Conservation (phyloP, 345 rosid genomes). For the Citrus cavaleriei region DNA sequence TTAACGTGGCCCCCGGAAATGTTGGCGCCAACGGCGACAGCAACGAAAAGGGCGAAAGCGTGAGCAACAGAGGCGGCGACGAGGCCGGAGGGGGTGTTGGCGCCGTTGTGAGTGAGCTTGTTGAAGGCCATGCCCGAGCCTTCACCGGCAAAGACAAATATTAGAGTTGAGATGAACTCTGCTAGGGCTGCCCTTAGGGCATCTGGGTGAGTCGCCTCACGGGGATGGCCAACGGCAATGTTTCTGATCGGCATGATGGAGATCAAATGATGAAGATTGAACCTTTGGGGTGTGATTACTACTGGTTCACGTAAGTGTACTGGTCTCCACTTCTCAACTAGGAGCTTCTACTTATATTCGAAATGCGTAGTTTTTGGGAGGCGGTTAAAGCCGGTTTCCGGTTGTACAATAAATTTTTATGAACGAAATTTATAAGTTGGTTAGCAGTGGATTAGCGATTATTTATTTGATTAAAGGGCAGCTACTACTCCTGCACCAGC, state of each 20-base stretch:
- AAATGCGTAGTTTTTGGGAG: background rate
- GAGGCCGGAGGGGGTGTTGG: conserved; percentile 76
- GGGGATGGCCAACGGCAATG: conserved; percentile 72
- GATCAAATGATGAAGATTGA: conserved; percentile 6
- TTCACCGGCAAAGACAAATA: conserved; percentile 87
- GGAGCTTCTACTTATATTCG: conserved; percentile 28
- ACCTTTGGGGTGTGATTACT: background rate
- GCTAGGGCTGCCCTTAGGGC: conserved; percentile 78
- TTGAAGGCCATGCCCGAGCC: conserved; percentile 93
- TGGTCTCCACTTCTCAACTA: conserved; percentile 12
- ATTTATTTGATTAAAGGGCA: background rate
- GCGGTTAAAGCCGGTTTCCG: conserved; percentile 35
- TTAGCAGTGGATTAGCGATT: background rate
- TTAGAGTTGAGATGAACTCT: conserved; percentile 78
- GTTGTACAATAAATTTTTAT: background rate
- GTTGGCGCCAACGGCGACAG: conserved; percentile 72
- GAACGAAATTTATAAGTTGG: background rate
- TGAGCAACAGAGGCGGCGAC: conserved; percentile 77
- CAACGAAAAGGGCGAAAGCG: conserved; percentile 76
- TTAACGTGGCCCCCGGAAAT: conserved; percentile 96
- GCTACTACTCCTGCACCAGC: too few species aligned
- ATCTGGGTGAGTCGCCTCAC: conserved; percentile 64
- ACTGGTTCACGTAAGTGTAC: background rate
- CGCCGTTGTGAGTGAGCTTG: conserved; percentile 69
- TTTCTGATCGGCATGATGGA: conserved; percentile 74